Base-by-base conservation (phyloP, 805 yeast species). In the Blastobotrys terrestris region DNA sequence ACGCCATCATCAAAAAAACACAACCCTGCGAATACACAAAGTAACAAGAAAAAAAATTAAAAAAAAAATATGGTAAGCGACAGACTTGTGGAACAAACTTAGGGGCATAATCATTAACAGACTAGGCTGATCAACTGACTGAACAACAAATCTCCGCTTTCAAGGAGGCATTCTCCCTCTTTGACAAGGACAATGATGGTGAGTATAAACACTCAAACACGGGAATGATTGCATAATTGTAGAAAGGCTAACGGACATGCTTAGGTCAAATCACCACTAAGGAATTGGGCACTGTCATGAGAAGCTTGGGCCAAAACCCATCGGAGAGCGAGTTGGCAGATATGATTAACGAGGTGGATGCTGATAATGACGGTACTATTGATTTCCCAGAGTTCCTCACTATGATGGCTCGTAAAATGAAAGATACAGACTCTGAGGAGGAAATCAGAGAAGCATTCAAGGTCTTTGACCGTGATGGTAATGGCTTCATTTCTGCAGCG, bases 221-320 rank as follows among this genome's bases (percentile, higher is more conserved):
- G n/a, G n/a, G n/a, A n/a, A n/a, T n/a, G n/a, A n/a, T n/a, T n/a
- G n/a, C n/a, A n/a, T n/a, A n/a, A n/a, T n/a, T n/a, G n/a, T n/a
- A n/a, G n/a, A n/a, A n/a, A n/a, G n/a, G n/a, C n/a, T n/a, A n/a
- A n/a, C n/a, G n/a, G n/a, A n/a, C n/a, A n/a, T n/a, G n/a, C n/a
- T 4, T 21, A 58, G 68, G 69, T 47, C 88, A 89, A 67, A 94
- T 94, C 75, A 89, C 97, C 54, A 87, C 97, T 62, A 81, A 87
- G 66, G 99, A 94, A 73, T 78, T 94, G 61, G 97, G 98, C 59
- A 90, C 97, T 2, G 99, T 94, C 50, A 94, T 94, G 99, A 85
- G 99, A 74, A 88, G 97, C n/a, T 77, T 94, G 66, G 99, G 99
- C 50, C 94, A 90, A 72, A 92, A 92, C 65, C 99, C 99, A 39